Conservation (phyloP, 2,329 filamentous ascomycete genomes). For the Calonectria fujianensis region DNA sequence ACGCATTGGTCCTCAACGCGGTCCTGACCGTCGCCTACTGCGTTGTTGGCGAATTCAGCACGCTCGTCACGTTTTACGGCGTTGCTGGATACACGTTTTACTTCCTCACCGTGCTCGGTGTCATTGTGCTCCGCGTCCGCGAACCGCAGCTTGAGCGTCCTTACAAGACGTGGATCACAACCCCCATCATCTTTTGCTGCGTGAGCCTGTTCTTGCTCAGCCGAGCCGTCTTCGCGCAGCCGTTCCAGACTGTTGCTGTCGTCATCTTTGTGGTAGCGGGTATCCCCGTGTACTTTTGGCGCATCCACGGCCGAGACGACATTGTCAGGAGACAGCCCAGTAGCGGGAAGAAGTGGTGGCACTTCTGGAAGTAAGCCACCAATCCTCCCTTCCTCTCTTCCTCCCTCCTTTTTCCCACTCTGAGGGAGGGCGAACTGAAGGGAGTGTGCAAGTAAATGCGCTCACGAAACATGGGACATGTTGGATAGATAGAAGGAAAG, state of each 20-base stretch:
- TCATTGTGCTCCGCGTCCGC: conserved; percentile 91
- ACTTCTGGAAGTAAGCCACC: conserved; percentile 72
- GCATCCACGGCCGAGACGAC: conserved; percentile 80
- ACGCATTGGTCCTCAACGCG: conserved; percentile 90
- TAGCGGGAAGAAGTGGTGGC: conserved; percentile 69
- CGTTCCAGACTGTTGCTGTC: conserved; percentile 91
- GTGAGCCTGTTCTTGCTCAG: conserved; percentile 94
- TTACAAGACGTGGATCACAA: conserved; percentile 97
- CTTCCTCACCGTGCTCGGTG: conserved; percentile 93
- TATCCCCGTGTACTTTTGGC: conserved; percentile 91
- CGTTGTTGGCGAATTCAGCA: conserved; percentile 90
- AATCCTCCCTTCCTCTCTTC: neutral
- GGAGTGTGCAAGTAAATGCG: neutral
- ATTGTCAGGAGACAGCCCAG: conserved; percentile 63
- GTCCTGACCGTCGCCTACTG: conserved; percentile 85
- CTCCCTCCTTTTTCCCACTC: neutral
- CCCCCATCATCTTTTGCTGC: conserved; percentile 98
- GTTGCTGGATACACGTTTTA: conserved; percentile 99
- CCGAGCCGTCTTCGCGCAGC: conserved; percentile 92
- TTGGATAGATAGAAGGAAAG: conserved; percentile 7
- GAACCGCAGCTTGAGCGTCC: conserved; percentile 93
- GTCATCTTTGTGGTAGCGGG: conserved; percentile 89
- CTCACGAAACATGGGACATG: conserved; percentile 1
- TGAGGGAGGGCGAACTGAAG: neutral
- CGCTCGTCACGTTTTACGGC: conserved; percentile 96